These are phyloP conservation scores for Dipteronia sinensis DNA, from an alignment of 345 rosid species.

Conservation along the genomic window DNA sequence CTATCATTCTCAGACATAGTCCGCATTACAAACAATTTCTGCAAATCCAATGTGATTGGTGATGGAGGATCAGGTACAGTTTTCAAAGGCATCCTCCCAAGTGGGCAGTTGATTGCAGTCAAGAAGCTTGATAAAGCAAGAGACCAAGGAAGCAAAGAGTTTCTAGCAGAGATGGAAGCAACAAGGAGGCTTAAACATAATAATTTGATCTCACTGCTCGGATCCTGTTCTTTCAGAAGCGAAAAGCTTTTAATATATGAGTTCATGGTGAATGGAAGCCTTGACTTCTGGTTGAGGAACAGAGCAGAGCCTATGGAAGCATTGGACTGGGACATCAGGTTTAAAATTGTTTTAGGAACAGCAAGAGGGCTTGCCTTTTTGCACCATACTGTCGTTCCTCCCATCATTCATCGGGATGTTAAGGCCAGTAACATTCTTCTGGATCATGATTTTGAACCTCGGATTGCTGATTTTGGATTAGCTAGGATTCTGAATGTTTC, in stretches of 20 bases:
- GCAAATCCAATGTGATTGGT: conserved; percentile 14
- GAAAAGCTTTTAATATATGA: conserved; percentile 18
- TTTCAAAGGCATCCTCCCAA: conserved; percentile 10
- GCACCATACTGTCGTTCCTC: conserved; percentile 11
- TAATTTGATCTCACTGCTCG: conserved; percentile 10
- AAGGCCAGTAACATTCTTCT: conserved; percentile 24
- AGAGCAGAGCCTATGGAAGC: conserved; percentile 8
- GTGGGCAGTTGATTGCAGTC: conserved; percentile 21
- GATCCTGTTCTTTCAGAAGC: conserved; percentile 11
- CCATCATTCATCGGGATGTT: conserved; percentile 12
- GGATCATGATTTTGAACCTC: conserved; percentile 24
- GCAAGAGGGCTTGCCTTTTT: conserved; percentile 24
- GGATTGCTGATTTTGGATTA: conserved; percentile 22
- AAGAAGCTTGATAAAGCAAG: conserved; percentile 24
- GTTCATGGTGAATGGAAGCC: conserved; percentile 17
- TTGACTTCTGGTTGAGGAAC: conserved; percentile 16
- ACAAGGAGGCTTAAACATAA: conserved; percentile 9
- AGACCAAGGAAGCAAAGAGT: conserved; percentile 20
- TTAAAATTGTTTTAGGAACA: conserved; percentile 15
- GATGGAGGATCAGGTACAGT: conserved; percentile 22
- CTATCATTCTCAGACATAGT: conserved; percentile 19
- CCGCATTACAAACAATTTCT: conserved; percentile 17
- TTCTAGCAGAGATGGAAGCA: conserved; percentile 22
- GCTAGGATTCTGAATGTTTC: conserved; percentile 6
- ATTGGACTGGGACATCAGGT: conserved; percentile 7